Conservation (phyloP, 2,329 filamentous ascomycete species). For the Rhynchosporium secalis region DNA sequence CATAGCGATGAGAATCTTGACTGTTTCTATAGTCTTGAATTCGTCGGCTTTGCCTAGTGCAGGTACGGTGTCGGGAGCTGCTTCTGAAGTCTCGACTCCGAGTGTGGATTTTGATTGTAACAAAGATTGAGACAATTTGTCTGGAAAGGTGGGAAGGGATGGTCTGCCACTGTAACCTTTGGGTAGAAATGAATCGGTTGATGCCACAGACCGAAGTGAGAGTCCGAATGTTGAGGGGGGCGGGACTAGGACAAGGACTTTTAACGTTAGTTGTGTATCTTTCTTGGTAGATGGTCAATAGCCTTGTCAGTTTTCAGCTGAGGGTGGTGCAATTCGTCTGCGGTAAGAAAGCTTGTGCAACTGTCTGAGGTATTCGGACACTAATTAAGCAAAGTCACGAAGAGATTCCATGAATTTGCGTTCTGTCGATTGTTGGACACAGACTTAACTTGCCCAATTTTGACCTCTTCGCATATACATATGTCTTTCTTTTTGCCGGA, state of each 20-base stretch:
- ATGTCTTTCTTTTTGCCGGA: no score
- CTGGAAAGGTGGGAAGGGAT: constrained; percentile 10
- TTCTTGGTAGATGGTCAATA: no score
- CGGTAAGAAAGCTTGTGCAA: no score
- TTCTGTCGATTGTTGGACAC: no score
- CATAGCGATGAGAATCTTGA: constrained; percentile 60
- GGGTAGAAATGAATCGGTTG: constrained; percentile 30
- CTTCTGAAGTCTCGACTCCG: constrained; percentile 1
- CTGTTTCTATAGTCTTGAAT: constrained; percentile 55
- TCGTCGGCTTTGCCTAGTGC: constrained; percentile 28
- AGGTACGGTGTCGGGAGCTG: background rate
- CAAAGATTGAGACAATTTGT: background rate
- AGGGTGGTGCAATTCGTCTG: no score
- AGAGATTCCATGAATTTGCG: no score
- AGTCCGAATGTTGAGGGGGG: constrained; percentile 33
- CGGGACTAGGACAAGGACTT: constrained; percentile 44
- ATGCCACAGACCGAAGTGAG: constrained; percentile 29
- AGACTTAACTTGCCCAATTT: no score
- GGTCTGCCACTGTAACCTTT: constrained; percentile 19
- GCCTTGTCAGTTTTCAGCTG: no score
- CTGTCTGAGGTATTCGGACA: no score
- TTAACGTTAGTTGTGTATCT: no score
- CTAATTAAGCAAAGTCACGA: no score
- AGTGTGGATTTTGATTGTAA: background rate
- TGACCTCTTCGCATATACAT: no score